Evolutionary conservation across 2,329 filamentous ascomycete species (phyloP).

Genomic region (Thelonectria blattea): DNA sequence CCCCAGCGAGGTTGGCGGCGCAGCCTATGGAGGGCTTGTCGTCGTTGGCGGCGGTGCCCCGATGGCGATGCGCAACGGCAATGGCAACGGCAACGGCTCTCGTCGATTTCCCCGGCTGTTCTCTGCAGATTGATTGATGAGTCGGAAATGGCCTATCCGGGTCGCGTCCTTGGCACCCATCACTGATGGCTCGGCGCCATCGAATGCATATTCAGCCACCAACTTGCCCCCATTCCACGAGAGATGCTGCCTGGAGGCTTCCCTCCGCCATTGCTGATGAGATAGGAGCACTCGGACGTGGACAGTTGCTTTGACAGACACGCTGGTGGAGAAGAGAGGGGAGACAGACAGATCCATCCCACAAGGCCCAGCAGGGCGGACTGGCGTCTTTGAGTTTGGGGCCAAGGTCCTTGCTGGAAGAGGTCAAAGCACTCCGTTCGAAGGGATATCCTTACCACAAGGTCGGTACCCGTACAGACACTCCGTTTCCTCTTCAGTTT

Average conservation of each 20-base stretch:
- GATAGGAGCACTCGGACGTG: neutral
- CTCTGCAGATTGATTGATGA: neutral
- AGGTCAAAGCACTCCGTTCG: conserved; percentile 17
- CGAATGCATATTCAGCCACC: neutral
- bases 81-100: neutral
- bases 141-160: conserved; percentile 17
- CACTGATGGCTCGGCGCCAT: too few species aligned
- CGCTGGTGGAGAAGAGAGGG: neutral
- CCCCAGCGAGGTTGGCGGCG: neutral
- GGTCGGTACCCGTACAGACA: conserved; percentile 9
- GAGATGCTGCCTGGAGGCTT: too few species aligned
- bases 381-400: conserved; percentile 2
- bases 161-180: neutral
- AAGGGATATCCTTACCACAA: conserved; percentile 3
- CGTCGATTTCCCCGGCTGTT: neutral
- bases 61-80: neutral
- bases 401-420: conserved; percentile 1
- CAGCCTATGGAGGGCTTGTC: neutral
- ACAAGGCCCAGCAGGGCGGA: neutral
- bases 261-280: neutral
- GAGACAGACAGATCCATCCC: neutral
- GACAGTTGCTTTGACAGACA: neutral
- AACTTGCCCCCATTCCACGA: neutral
- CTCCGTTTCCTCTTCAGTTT: conserved; percentile 8
- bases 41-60: neutral